Base-by-base conservation (phyloP, 768 basidiomycete species). In the Astraeus odoratus region DNA sequence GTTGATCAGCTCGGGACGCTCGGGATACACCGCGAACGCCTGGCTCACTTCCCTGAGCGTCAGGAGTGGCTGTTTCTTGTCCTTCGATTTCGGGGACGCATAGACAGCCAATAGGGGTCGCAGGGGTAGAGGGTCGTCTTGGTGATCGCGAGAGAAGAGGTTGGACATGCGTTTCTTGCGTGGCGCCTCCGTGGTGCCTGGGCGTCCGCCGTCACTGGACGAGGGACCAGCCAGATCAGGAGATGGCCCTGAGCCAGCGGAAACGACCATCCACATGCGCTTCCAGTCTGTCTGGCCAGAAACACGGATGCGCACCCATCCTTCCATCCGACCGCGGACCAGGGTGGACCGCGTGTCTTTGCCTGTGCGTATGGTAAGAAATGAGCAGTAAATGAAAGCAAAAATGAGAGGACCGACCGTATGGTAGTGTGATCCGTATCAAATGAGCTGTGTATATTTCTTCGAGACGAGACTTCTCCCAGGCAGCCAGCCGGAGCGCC, bases 211-310 rank as follows among this genome's bases (percentile, higher is more conserved):
- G 35, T 66, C 64, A 13, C 52, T 50, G 49, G 62, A 33, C 51
- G 57, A 25, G 40, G 57, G 29, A 55, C 62, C 45, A 31, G 49
- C 46, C 20, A 16, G 34, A 18, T 57, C 51, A 3, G 59, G 31
- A n/a, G 42, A 26, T 42, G 50, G 55, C 29, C 67, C 65, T n/a
- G 63, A 56, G 5, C 73, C 76, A 39, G 76, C 74, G 48, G 69
- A 71, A 5, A 96, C 68, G 5, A 83, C 77, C 71, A 89, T 78
- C 87, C 90, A 98, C 36, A 93, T 74, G 33, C 80, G 76, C 61
- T 92, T 92, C 95, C 95, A 98, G 53, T 96, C 92, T 0, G 89
- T 93, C 55, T 93, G 91, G n/a, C 95, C 94, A n/a, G 93, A 86
- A 30, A 97, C 73, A 36, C 95, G 83, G 37, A 92, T 75, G 53